Evolutionary conservation across 495 filamentous ascomycete genomes (phyloP).

Genomic region (Penicillium mononematosum): DNA sequence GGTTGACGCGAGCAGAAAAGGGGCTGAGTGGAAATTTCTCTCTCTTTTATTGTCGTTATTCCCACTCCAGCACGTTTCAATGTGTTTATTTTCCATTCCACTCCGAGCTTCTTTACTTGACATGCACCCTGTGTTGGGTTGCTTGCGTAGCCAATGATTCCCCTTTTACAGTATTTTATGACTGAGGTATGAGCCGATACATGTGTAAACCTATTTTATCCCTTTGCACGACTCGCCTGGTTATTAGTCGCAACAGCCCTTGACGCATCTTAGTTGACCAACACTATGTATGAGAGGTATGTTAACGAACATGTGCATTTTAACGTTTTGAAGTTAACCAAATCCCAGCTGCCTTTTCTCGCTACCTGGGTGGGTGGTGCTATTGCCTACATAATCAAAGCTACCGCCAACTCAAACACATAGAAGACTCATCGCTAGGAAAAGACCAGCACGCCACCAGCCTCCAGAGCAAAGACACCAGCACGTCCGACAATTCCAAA

Average conservation of each 20-base stretch:
- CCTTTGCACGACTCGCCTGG: neutral
- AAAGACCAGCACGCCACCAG: neutral
- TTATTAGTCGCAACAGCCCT: neutral
- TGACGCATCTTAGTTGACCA: neutral
- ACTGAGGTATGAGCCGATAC: neutral
- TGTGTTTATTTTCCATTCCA: conserved; percentile 43
- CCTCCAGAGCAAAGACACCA: neutral
- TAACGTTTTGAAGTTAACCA: neutral
- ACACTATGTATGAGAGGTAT: neutral
- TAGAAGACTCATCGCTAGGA: neutral
- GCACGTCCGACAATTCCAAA: neutral
- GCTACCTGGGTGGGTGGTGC: too few relatives aligned
- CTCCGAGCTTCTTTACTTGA: conserved; percentile 4
- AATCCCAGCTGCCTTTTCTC: neutral
- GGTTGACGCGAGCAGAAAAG: conserved; percentile 48
- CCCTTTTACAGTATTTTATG: conserved; percentile 5
- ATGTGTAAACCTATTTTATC: neutral
- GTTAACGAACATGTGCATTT: neutral
- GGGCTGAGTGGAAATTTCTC: conserved; percentile 50
- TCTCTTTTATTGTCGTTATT: conserved; percentile 52
- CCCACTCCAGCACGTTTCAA: conserved; percentile 51
- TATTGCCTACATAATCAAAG: neutral
- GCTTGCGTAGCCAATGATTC: conserved; percentile 17
- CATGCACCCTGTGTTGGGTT: conserved; percentile 9
- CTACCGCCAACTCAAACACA: neutral